A percentile compares a stretch with the other conserved stretches of the same genome.
Evolutionary conservation across 2,329 filamentous ascomycete genomes (phyloP).

Genomic region (Chaetomiaceae sp.): DNA sequence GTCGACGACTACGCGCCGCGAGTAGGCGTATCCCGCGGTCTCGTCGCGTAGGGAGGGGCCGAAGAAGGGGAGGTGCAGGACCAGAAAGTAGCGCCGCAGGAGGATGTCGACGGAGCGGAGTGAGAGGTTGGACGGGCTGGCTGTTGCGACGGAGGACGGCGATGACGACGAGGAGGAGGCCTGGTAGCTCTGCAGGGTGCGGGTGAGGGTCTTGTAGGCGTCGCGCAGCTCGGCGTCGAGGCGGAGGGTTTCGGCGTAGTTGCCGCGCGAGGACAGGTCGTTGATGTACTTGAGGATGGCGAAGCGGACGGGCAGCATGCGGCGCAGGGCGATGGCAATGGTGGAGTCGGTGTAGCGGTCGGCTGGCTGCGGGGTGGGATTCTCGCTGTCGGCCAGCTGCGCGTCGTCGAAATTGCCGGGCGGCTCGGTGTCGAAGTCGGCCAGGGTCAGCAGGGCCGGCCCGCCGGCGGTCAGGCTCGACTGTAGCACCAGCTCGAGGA

Average conservation of each 20-base stretch:
- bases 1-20: conserved; percentile 43
- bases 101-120: conserved; percentile 43
- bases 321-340: conserved; percentile 36
- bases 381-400: conserved; percentile 32
- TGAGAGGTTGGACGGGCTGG: conserved; percentile 32
- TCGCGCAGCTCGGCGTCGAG: conserved; percentile 38
- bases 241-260: conserved; percentile 40
- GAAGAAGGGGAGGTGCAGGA: conserved; percentile 51
- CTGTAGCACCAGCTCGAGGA: conserved; percentile 42
- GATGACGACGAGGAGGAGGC: too few relatives aligned
- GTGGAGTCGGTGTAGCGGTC: conserved; percentile 36
- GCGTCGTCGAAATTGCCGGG: conserved; percentile 47
- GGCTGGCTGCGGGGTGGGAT: conserved; percentile 28
- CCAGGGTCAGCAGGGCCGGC: conserved; percentile 37
- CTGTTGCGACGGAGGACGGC: too few relatives aligned
- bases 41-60: conserved; percentile 34
- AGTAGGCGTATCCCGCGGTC: conserved; percentile 44
- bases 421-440: conserved; percentile 43
- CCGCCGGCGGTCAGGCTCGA: conserved; percentile 42
- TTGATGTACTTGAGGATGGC: conserved; percentile 24
- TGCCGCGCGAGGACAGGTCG: conserved; percentile 24
- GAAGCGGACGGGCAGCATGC: conserved; percentile 39
- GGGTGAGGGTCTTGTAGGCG: conserved; percentile 37
- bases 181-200: conserved; percentile 27
- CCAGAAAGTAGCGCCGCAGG: conserved; percentile 48